Conservation (phyloP, 2,329 filamentous ascomycete genomes). For the Orbilia quercus region DNA sequence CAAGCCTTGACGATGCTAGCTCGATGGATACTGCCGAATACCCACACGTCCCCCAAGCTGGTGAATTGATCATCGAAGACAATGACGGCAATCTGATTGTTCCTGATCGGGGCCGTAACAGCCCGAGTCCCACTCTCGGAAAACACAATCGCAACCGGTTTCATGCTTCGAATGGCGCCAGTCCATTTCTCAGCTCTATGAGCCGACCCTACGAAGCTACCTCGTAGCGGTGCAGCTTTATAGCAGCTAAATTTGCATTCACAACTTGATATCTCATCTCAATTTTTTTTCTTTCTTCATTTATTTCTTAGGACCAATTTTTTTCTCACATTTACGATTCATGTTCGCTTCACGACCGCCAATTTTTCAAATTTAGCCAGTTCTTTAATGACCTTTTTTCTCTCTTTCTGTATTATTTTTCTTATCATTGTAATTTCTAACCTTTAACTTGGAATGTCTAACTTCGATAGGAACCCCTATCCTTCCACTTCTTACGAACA, state of each 20-base stretch:
- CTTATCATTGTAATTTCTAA: conserved; percentile 23
- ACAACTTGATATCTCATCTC: background rate
- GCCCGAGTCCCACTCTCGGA: conserved; percentile 49
- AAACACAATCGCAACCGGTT: conserved; percentile 36
- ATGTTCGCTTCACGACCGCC: conserved; percentile 35
- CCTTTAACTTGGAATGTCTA: conserved; percentile 31
- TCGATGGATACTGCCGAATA: conserved; percentile 35
- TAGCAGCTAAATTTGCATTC: too few relatives aligned
- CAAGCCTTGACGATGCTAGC: conserved; percentile 46
- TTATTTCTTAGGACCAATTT: background rate
- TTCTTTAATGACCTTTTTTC: conserved; percentile 18
- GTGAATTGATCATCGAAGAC: conserved; percentile 51
- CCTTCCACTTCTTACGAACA: conserved; percentile 4
- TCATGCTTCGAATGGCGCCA: conserved; percentile 26
- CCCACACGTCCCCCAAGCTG: conserved; percentile 30
- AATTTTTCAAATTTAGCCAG: conserved; percentile 4
- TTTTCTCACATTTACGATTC: conserved; percentile 14
- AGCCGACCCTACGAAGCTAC: background rate
- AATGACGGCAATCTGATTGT: conserved; percentile 55
- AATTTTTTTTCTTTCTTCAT: background rate
- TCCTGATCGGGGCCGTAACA: conserved; percentile 45
- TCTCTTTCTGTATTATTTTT: conserved; percentile 12
- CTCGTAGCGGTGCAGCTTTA: background rate
- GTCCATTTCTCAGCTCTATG: conserved; percentile 32
- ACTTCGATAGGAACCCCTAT: conserved; percentile 18